Base-by-base conservation (phyloP, 1,284 basidiomycete genomes). In the Crucibulum cyathiforme region DNA sequence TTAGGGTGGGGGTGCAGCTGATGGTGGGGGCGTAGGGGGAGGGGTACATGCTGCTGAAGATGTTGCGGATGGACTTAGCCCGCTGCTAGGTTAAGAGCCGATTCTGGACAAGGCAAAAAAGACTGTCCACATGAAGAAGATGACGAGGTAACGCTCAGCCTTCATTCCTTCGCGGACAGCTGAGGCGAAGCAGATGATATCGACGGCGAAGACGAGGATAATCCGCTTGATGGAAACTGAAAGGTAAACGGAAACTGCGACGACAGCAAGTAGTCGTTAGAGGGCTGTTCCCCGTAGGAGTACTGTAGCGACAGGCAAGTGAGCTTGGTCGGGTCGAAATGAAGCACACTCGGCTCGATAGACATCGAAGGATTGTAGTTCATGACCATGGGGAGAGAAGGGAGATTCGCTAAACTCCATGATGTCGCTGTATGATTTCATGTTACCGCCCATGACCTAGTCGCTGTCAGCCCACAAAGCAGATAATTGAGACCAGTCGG, bases 341-440 rank as follows among this genome's bases (percentile, higher is more conserved):
- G 87, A 10, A 90, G 74, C 8, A 83, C 76, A 63, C 77, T 85
- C 12, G 90, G 89, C 61, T 92, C 87, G 58, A 91, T 81, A 2
- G 83, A 80, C 65, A 86, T 81, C 6, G 80, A 71, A 31, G 82
- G 75, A 60, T 76, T 74, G 58, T 88, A 84, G 65, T 89, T 86
- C 71, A 90, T 81, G 71, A 86, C 83, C 74, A 77, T 75, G 64
- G 77, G 71, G 57, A 85, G 54, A 2, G 71, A 63, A 12, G 64
- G 58, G 34, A 77, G 67, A 73, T 77, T 77, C 73, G 59, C 76
- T 74, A 61, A 87, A 85, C 52, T 85, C 82, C 60, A 83, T 71
- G 38, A 82, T 68, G 41, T 84, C 81, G 1, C 72, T 54, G 60
- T 77, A 77, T 12, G 72, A 68, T 60, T 82, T 80, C 45, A 67